A percentile compares a stretch with the other conserved stretches of the same genome.
phyloP scores from a whole-genome alignment of 257 asterid species.

The Przewalskia tangutica region DNA sequence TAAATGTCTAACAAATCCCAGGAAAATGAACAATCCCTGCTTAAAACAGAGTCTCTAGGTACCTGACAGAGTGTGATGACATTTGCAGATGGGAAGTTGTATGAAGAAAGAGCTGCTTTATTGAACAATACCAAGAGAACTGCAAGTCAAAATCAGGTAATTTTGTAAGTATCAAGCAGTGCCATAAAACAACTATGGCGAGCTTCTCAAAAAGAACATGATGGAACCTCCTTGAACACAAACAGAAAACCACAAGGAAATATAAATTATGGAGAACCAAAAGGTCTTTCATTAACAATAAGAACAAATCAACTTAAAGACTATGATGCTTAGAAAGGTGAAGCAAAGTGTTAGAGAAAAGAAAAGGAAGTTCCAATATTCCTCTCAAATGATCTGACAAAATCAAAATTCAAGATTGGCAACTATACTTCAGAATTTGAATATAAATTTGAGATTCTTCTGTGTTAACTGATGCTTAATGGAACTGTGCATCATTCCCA shows the following conservation, averaged over 20 bases:
- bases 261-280: not conserved
- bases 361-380: not conserved
- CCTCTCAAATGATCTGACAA: not conserved
- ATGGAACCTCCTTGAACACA: not conserved
- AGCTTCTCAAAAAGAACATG: not conserved
- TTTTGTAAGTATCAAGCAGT: not conserved
- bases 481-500: not conserved
- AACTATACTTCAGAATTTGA: not conserved
- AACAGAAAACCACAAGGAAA: not conserved
- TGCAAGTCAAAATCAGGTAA: conserved; percentile 32
- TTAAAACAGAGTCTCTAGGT: not conserved
- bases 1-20: not conserved
- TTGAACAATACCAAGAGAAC: conserved; percentile 87
- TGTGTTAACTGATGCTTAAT: not conserved
- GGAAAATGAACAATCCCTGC: not conserved
- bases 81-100: conserved; percentile 77
- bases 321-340: not conserved
- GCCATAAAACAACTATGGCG: not conserved
- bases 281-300: not conserved
- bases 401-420: not conserved
- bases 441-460: not conserved
- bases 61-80: conserved; percentile 97
- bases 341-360: not conserved
- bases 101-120: conserved; percentile 94
- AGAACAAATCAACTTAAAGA: not conserved